Base-by-base conservation (phyloP, 2,329 filamentous ascomycete species). In the Tolypocladium tropicale region DNA sequence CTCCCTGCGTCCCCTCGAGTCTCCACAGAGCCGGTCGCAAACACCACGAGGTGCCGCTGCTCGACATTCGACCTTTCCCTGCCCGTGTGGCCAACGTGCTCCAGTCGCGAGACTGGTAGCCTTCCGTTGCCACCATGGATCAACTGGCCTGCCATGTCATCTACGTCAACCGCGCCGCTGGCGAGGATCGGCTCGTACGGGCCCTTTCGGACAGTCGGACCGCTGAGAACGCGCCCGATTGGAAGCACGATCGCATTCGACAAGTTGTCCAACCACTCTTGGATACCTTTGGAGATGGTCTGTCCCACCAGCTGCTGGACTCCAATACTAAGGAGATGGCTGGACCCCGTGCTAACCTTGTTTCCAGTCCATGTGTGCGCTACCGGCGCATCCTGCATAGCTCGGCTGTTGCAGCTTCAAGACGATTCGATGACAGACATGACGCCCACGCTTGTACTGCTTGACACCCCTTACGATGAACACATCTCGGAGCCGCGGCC, bases 81-180 rank as follows among this genome's bases (percentile, higher is more conserved):
- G 67, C 65, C 65, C 60, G 64, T 65, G 75, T 73, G 78, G 77
- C 72, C 73, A 74, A 77, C 77, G 78, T 75, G 78, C 75, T 78
- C 78, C 79, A 74, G 79, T 82, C 79, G 75, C 68, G 71, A 77
- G 80, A 80, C 80, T 82, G 78, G 79, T 76, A 78, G 78, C 78
- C 76, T 73, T 70, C 73, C 67, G 70, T 74, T 72, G 71, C 73
- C 73, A 76, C 70, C 67, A 84, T 84, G 81, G 80, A 83, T 68
- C 75, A 74, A 66, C 74, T 77, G 64, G 72, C 73, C 57, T 83
- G 79, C 67, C 79, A 83, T 67, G 76, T 84, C 61, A 79, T 84
- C 59, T 84, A 83, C 62, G 79, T 84, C 63, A 79, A 83, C 70
- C 78, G 78, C 64, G 72, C 74, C 58, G 75, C 80, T 59, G 71